These are phyloP conservation scores for Talaromyces adpressus DNA, from an alignment of 495 filamentous ascomycete genomes.

Conservation along the genomic window DNA sequence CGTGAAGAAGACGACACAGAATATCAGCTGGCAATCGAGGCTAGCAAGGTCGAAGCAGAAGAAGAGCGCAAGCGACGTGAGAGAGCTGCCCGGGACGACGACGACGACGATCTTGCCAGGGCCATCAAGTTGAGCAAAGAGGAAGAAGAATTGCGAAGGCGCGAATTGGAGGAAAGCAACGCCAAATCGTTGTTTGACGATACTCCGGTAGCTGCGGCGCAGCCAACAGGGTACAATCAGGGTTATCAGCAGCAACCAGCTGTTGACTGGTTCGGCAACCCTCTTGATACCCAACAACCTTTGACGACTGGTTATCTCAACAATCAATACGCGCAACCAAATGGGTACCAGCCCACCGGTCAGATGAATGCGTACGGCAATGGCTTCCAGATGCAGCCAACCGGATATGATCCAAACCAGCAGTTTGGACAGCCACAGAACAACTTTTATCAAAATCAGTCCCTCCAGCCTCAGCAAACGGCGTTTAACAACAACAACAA, in stretches of 20 bases:
- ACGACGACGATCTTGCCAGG: constrained; percentile 86
- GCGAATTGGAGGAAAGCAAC: constrained; percentile 87
- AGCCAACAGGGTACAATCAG: constrained; percentile 86
- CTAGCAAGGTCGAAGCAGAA: constrained; percentile 92
- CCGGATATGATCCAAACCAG: constrained; percentile 53
- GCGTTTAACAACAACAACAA: constrained; percentile 59
- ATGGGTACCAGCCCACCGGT: constrained; percentile 57
- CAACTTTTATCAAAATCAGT: constrained; percentile 45
- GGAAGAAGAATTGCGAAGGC: constrained; percentile 80
- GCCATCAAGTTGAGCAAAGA: constrained; percentile 95
- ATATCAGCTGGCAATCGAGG: constrained; percentile 88
- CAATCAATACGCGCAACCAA: constrained; percentile 73
- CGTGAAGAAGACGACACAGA: constrained; percentile 88
- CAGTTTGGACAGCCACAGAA: constrained; percentile 40
- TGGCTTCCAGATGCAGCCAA: constrained; percentile 57
- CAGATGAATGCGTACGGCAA: constrained; percentile 60
- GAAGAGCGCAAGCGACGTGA: constrained; percentile 71
- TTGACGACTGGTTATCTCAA: constrained; percentile 77
- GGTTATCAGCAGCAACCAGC: constrained; percentile 93
- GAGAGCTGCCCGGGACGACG: constrained; percentile 46
- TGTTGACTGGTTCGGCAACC: constrained; percentile 96
- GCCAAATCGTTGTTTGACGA: constrained; percentile 84
- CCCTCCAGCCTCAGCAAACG: constrained; percentile 65
- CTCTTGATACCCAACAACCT: constrained; percentile 67
- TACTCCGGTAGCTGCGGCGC: constrained; percentile 58